Evolutionary conservation across 169 alveolate genomes (phyloP).

Genomic region (Cryptosporidium viatorum): DNA sequence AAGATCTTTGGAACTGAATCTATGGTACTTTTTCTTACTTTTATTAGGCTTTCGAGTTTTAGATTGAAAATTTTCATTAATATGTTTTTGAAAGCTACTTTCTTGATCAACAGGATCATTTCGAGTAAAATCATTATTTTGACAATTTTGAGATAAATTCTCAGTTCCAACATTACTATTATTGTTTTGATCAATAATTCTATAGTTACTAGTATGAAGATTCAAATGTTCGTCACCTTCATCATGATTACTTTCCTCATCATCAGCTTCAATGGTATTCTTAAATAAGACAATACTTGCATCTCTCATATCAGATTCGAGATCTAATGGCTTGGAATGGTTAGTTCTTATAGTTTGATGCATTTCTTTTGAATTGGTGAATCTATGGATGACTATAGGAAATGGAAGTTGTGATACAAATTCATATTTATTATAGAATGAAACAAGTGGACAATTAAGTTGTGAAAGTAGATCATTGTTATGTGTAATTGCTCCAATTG

Average conservation of each 20-base stretch:
- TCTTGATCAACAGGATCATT: neutral
- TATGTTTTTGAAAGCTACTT: no score
- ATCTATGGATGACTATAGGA: constrained; percentile 53
- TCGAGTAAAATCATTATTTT: neutral
- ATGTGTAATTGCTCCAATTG: constrained; percentile 53
- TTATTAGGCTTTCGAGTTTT: neutral
- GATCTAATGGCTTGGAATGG: constrained; percentile 16
- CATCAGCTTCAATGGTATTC: neutral
- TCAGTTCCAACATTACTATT: neutral
- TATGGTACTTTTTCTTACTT: neutral
- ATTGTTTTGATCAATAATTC: no score
- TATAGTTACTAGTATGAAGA: neutral
- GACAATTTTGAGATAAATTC: no score
- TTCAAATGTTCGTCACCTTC: neutral
- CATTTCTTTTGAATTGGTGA: constrained; percentile 48
- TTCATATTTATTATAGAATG: constrained; percentile 57
- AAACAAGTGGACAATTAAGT: constrained; percentile 57
- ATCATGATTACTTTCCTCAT: neutral
- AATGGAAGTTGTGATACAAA: constrained; percentile 65
- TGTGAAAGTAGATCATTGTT: constrained; percentile 56
- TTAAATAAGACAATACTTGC: constrained; percentile 19
- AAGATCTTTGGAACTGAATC: constrained; percentile 15
- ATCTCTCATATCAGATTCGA: constrained; percentile 40
- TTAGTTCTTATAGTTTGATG: constrained; percentile 7
- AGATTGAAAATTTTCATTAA: neutral